phyloP scores from a whole-genome alignment of 345 rosid genomes.

The Eucalyptus pauciflora region DNA sequence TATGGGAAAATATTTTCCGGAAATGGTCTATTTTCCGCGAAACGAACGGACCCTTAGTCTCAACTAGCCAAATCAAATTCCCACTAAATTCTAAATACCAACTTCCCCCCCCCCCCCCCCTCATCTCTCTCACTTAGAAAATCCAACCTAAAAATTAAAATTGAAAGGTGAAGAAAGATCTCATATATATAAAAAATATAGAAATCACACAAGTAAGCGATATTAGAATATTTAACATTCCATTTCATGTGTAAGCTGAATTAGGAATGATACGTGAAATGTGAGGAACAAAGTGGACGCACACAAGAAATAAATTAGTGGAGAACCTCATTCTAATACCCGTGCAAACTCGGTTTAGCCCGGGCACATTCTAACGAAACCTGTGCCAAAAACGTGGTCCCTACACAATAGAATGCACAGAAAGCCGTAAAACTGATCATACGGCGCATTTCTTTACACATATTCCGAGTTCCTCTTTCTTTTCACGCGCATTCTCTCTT shows the following conservation, averaged over 20 bases:
- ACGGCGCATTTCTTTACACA: not conserved
- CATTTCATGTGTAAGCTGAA: not conserved
- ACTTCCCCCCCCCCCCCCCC: not conserved
- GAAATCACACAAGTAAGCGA: not conserved
- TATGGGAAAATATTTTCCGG: too few relatives aligned
- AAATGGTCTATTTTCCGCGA: too few relatives aligned
- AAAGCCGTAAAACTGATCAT: not conserved
- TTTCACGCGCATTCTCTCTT: not conserved
- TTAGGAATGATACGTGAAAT: too few relatives aligned
- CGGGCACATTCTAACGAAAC: not conserved
- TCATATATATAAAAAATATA: not conserved
- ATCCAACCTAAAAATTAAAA: not conserved
- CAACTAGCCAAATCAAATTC: not conserved
- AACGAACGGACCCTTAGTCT: too few relatives aligned
- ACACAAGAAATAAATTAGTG: accelerated
- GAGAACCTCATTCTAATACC: not conserved
- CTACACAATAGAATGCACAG: not conserved
- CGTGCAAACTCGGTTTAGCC: not conserved
- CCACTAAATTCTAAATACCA: not conserved
- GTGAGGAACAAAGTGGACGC: too few relatives aligned
- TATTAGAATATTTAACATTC: not conserved
- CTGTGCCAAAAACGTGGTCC: not conserved
- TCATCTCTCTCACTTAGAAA: not conserved
- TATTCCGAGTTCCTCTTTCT: not conserved
- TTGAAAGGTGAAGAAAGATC: not conserved